Evolutionary conservation across 2,329 filamentous ascomycete species (phyloP), one percentile per base, ranked within the genome.

Genomic region (Colletotrichum magnum): DNA sequence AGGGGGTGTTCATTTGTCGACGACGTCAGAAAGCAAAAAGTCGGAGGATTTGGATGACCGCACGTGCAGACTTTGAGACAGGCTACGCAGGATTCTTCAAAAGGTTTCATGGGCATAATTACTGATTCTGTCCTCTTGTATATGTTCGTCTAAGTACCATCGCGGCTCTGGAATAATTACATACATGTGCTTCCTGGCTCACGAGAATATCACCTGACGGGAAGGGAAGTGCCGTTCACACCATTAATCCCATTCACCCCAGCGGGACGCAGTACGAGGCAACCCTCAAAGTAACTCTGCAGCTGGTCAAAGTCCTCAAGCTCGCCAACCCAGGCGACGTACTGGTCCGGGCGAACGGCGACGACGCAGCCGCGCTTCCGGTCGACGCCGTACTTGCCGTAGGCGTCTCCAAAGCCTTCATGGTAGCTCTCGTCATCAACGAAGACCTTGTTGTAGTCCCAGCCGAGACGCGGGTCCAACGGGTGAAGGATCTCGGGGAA

Each of bases 291-390:
- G 58, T 81, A 82, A n/a, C 70, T 62, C 66, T 78, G 74, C 41
- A 82, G 45, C 3, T 74, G 74, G 2, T 74, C 76, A 43, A 81
- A 78, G 39, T 80, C 79, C 24, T 82, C 79, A 21, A 84, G 70
- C 16, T 79, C 76, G 1, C 79, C 79, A 2, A 84, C 72, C 73
- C 79, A 81, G 2, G 77, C 85, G 39, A 93, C 86, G 77, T 93
- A 90, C 75, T 92, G 89, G 80, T 94, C 92, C 2, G 92, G 92
- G 57, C 92, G 78, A 2, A 90, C 80, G 1, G 90, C 80, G 0
- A 92, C 85, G 4, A 89, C 79, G 70, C 87, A 89, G 0, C 91
- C 91, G 21, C 78, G 77, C 61, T 85, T 80, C 18, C 72, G 76
- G 71, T 89, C 83, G 2, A 94, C 81, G 0, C 89, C 91, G 66